Conservation (phyloP, 1,139 yeast genomes). For the Trichomonascaceae sp. region DNA sequence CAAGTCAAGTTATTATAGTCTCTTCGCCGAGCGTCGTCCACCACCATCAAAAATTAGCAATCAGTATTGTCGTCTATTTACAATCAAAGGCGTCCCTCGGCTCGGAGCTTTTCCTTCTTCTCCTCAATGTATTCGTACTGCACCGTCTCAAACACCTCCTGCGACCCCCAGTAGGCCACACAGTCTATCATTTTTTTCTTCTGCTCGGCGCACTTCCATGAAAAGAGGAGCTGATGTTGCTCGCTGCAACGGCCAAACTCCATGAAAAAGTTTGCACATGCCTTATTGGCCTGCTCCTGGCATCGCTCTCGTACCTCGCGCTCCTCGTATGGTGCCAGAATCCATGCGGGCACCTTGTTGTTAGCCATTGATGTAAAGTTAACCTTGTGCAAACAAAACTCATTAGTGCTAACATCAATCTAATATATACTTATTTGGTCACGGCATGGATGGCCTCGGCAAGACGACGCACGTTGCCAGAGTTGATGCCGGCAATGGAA, state of each 20-base stretch:
- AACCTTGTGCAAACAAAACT: too few relatives aligned
- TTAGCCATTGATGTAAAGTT: not conserved
- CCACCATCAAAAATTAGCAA: too few relatives aligned
- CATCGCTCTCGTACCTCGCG: constrained; percentile 66
- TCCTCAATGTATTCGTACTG: constrained; percentile 34
- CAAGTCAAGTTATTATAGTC: too few relatives aligned
- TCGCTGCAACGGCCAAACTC: constrained; percentile 44
- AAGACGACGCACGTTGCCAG: constrained; percentile 61
- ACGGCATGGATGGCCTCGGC: constrained; percentile 59
- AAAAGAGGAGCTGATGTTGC: constrained; percentile 38
- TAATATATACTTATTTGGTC: constrained; percentile 11
- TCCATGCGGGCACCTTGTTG: constrained; percentile 49
- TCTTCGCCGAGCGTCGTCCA: too few relatives aligned
- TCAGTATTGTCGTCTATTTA: too few relatives aligned
- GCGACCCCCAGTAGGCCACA: constrained; percentile 48
- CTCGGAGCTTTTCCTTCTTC: constrained; percentile 12
- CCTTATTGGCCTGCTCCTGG: constrained; percentile 58
- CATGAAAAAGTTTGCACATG: constrained; percentile 44
- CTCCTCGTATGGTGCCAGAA: constrained; percentile 76
- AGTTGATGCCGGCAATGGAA: constrained; percentile 86
- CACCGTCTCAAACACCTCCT: constrained; percentile 52
- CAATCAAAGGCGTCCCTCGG: too few relatives aligned
- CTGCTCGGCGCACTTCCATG: constrained; percentile 44
- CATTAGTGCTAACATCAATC: too few relatives aligned
- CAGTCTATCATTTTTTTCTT: constrained; percentile 60